Base-by-base conservation (phyloP, 2,329 filamentous ascomycete genomes). In the Penicillium sp. region DNA sequence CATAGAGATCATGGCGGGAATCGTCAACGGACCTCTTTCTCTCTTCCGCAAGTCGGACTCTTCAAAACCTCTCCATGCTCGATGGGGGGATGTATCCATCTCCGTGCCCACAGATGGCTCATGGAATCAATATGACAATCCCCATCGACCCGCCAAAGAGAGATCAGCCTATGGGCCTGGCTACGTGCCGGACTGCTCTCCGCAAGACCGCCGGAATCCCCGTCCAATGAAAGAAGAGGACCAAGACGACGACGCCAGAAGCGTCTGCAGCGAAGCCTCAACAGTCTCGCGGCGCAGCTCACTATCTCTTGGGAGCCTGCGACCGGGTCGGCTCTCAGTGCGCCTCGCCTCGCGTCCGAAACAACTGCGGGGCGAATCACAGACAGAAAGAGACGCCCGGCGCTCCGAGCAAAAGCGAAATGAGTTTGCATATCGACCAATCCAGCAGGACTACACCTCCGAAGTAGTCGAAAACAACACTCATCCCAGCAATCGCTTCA, bases 61-160 rank as follows among this genome's bases (percentile, higher is more conserved):
- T 40, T 41, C 60, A 7, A 70, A 66, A 36, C 67, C 66, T 8
- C 67, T 74, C 11, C 73, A 77, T 53, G 59, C 74, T 50, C 66
- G 75, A 55, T 76, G 73, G 73, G 75, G 75, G 4, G 75, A 77
- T 54, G 67, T 69, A 36, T 53, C 64, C 27, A 76, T 76, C 36
- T 71, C 71, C 2, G 70, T 70, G 34, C 75, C 73, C 6, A 71
- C 73, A 25, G 69, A 72, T 36, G 73, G 73, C 4, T 71, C 74
- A 39, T 76, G 74, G 74, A 75, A 68, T 27, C 72, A 74, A 53
- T 67, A 68, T 44, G 59, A 72, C 8, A 67, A 68, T 48, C 66
- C 67, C 23, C 66, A 69, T 57, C 61, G 62, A n/a, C 45, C 57
- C 10, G n/a, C 52, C 13, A 59, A 52, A 10, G 60, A 60, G 6